phyloP scores from a whole-genome alignment of 2,329 filamentous ascomycete species.

The Immersiporthe knoxdaviesiana region DNA sequence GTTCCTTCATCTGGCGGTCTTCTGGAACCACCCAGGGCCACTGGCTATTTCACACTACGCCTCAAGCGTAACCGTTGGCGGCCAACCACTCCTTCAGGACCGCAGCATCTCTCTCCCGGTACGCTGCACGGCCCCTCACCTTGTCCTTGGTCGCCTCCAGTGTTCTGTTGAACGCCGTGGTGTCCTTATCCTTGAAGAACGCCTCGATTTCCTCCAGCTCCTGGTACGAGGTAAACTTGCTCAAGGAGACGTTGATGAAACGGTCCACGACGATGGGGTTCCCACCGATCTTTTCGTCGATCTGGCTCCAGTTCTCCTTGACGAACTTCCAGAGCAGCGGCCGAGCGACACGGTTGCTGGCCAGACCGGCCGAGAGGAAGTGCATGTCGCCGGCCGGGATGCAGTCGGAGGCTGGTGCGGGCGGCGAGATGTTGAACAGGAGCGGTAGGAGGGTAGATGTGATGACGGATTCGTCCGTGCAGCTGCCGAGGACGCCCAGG shows the following conservation, averaged over 20 bases:
- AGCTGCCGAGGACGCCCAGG: constrained; percentile 74
- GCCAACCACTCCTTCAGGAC: constrained; percentile 78
- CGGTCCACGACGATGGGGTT: constrained; percentile 91
- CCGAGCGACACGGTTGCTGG: constrained; percentile 74
- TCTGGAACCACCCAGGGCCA: too few species aligned
- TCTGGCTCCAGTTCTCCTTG: constrained; percentile 77
- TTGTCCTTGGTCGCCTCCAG: constrained; percentile 85
- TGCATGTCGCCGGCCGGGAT: constrained; percentile 89
- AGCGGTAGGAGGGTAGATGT: constrained; percentile 70
- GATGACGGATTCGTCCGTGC: constrained; percentile 70
- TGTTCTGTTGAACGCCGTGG: constrained; percentile 81
- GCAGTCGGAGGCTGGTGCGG: constrained; percentile 54
- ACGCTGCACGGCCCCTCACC: constrained; percentile 80
- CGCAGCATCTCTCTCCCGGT: constrained; percentile 75
- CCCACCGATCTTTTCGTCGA: constrained; percentile 69
- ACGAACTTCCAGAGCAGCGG: constrained; percentile 81
- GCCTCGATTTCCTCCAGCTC: constrained; percentile 74
- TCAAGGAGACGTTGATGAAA: constrained; percentile 78
- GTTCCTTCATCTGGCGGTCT: neutral
- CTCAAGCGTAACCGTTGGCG: constrained; percentile 47
- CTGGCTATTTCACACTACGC: neutral
- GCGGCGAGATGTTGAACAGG: constrained; percentile 70
- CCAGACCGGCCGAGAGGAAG: constrained; percentile 73
- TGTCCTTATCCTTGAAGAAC: constrained; percentile 90
- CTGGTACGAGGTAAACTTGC: constrained; percentile 74